These are phyloP conservation scores for Adansonia rubrostipa DNA, from an alignment of 441 rosid genomes.

Conservation along the genomic window DNA sequence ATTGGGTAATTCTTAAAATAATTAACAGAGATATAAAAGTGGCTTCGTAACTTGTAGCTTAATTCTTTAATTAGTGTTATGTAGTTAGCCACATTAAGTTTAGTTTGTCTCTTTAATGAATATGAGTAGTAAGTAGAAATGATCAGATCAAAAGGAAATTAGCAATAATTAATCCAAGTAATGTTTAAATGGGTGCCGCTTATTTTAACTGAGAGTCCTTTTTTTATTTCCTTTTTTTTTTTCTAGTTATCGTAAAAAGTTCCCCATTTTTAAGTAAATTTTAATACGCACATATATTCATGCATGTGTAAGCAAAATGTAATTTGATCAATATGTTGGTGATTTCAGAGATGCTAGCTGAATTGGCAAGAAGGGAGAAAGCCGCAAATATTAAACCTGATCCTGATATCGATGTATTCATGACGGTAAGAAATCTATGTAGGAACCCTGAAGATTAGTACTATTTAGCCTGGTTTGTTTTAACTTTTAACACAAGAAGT, in stretches of 20 bases:
- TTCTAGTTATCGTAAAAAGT: no score
- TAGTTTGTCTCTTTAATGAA: no score
- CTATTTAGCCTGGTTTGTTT: not conserved
- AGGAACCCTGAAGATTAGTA: not conserved
- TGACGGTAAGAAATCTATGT: conserved; percentile 50
- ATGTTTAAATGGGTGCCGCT: no score
- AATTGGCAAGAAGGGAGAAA: conserved; percentile 62
- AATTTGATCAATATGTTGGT: not conserved
- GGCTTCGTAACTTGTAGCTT: no score
- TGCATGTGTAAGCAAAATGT: no score
- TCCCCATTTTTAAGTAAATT: not conserved
- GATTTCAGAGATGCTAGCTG: conserved; percentile 55
- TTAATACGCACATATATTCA: not conserved
- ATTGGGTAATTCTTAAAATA: no score
- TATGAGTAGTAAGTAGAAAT: no score
- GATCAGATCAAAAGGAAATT: no score
- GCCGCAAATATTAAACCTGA: conserved; percentile 64
- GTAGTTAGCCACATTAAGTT: no score
- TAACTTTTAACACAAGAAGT: not conserved
- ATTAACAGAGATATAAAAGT: no score
- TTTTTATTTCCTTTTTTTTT: not conserved
- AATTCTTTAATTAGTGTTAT: no score
- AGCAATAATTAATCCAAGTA: no score
- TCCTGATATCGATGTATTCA: conserved; percentile 60
- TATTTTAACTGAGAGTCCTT: not conserved